Evolutionary conservation across 2,329 filamentous ascomycete species (phyloP), one percentile per base, ranked within the genome.

Genomic region (Trichophyton simii): DNA sequence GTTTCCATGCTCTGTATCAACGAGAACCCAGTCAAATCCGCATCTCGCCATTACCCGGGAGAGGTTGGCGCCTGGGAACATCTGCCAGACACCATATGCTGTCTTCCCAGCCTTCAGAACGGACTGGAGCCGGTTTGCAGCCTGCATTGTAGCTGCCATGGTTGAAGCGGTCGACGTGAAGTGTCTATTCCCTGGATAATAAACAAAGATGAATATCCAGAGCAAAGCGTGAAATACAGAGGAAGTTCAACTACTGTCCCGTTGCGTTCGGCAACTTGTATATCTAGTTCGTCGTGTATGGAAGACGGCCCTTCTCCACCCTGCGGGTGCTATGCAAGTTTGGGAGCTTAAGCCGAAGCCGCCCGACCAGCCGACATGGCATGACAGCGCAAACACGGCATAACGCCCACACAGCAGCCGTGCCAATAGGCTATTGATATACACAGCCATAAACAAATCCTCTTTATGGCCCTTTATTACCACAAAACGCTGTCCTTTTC

Each of bases 61-160:
- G 63, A 79, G 74, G 64, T 83, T 82, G n/a, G 78, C 73, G 3
- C 81, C 80, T 1, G 80, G 79, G 3, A 83, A 66, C 72, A 82
- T 81, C 75, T 83, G 81, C 81, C 81, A 84, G 68, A 76, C 80
- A 62, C 81, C 81, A 62, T 82, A 82, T 18, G 75, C 77, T 8
- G 77, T 76, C 31, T 67, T 68, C 60, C 78, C 77, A 44, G 74
- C 77, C 64, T 77, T 73, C 59, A 83, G 74, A 13, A 78, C 78
- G 63, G 76, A 77, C 66, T 78, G 80, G 60, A 83, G 71, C 58
- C 78, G 77, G 66, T 82, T 83, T 54, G 78, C 76, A 65, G 78
- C 74, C 71, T 83, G 80, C 73, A 83, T 82, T 22, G 28, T 63
- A 25, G 52, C 34, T 4, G 52, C 52, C 52, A 55, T 55, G 11